Evolutionary conservation across 2,329 filamentous ascomycete species (phyloP).

Genomic region (Fusarium longipes): DNA sequence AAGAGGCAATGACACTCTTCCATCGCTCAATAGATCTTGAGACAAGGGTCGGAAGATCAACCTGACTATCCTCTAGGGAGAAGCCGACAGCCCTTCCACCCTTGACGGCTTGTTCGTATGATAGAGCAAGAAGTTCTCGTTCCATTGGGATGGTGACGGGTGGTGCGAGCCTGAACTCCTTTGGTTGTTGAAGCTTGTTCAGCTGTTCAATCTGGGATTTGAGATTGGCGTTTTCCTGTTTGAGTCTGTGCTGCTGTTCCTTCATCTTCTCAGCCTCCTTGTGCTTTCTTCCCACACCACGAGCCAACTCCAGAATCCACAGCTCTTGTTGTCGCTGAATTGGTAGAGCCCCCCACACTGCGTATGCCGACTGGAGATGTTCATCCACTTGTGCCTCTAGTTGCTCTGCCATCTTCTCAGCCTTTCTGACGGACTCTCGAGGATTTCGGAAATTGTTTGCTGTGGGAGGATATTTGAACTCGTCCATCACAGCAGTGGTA

Average conservation of each 20-base stretch:
- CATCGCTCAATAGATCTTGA: constrained; percentile 69
- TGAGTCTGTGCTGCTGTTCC: constrained; percentile 61
- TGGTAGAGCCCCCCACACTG: constrained; percentile 77
- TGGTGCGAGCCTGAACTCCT: constrained; percentile 66
- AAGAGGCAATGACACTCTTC: constrained; percentile 69
- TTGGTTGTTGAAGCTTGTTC: constrained; percentile 68
- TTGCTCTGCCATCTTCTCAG: constrained; percentile 64
- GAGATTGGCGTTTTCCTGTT: constrained; percentile 68
- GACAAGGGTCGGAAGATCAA: constrained; percentile 64
- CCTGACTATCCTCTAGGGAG: constrained; percentile 61
- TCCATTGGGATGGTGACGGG: constrained; percentile 66
- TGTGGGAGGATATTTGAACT: constrained; percentile 61
- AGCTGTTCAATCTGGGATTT: constrained; percentile 69
- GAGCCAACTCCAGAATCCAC: constrained; percentile 71
- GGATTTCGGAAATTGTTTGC: constrained; percentile 55
- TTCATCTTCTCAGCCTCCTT: constrained; percentile 65
- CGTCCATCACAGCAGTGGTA: constrained; percentile 62
- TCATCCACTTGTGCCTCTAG: constrained; percentile 77
- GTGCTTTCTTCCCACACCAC: constrained; percentile 67
- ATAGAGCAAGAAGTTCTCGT: constrained; percentile 58
- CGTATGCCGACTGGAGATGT: constrained; percentile 81
- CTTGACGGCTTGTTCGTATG: constrained; percentile 60
- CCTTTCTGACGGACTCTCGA: constrained; percentile 60
- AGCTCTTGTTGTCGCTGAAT: constrained; percentile 66
- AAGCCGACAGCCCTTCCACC: constrained; percentile 58